Evolutionary conservation across 2,329 filamentous ascomycete species (phyloP), one percentile per base, ranked within the genome.

Genomic region (Ophiostoma piceae): DNA sequence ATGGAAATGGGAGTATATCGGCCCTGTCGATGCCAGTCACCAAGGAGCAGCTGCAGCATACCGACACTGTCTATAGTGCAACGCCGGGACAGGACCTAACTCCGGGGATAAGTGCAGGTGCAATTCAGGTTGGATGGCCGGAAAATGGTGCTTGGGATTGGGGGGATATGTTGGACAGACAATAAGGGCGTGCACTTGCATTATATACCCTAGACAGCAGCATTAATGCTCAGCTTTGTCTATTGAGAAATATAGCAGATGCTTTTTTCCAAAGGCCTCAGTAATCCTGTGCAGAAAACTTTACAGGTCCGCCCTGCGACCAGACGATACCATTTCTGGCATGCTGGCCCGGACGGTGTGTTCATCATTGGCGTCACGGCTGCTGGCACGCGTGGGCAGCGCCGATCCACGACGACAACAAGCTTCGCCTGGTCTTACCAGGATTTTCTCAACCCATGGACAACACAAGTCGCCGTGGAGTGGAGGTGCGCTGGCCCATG

Each of bases 61-160:
- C 22, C n/a, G 12, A 66, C 37, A 29, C 37, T 14, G n/a, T 26
- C 0, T 66, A n/a, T 39, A 16, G 9, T 22, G 22, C 37, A 2
- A 22, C 37, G 11, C 12, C 22, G n/a, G 65, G 37, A 12, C 35
- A 41, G 26, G 26, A 29, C 37, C 65, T 66, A 19, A 19, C 37
- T 4, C 65, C 65, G 11, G 39, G 22, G n/a, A 41, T 66, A 7
- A 66, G 65, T 43, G 19, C 39, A 14, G 54, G 67, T 16, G 22
- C 35, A 2, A 57, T 62, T 8, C 67, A 60, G 29, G 12, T 39
- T 11, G 51, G 47, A 5, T 68, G 69, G 69, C 32, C 67, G 0
- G 67, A 70, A 14, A 67, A 66, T 12, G 65, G 57, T 19, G 47
- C 26, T 14, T 70, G 69, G 69, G 69, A 70, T 43, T 70, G 69